Evolutionary conservation across 495 filamentous ascomycete species (phyloP), one percentile per base, ranked within the genome.

Genomic region (Rostrohypoxylon terebratum): DNA sequence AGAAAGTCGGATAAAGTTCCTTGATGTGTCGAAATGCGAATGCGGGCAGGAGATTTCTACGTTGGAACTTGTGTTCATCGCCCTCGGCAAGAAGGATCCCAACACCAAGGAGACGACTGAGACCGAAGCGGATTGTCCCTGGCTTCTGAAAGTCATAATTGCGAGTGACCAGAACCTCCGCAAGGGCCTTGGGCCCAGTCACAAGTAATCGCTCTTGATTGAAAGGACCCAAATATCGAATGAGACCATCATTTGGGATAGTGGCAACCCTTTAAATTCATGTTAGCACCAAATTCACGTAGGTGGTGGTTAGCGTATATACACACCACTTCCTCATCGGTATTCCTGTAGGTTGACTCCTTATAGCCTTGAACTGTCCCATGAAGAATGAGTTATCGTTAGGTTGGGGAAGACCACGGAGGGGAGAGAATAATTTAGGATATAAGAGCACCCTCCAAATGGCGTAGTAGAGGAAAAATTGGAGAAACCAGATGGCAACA

Each of bases 11-110:
- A 60, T 96, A 96, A 0, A 97, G 85, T 59, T 96, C 88, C 75
- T 96, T 96, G 77, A 97, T 82, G 73, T 97, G 94, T 16, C 93
- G 86, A 76, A 91, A 97, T 11, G 89, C 82, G 75, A 98, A 98
- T 0, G 93, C 94, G 1, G 94, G 94, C 83, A 92, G 88, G 1
- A 97, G 84, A 55, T 90, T 89, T 73, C 90, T 93, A 11, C 94
- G 85, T 84, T 97, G 94, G 50, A 84, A 83, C 83, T 90, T 93
- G 76, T 97, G 94, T 66, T 93, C 92, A 11, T 94, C 91, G 20
- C 94, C 94, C 78, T 98, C 94, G 1, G 93, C 91, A 5, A 97
- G 83, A 10, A 97, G 81, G 0, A 98, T 70, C 0, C 95, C 94
- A 48, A 91, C 77, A 0, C 95, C 95, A 6, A 95, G 78, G 4